These are phyloP conservation scores for Naganishia cerealis DNA, from an alignment of 1,284 basidiomycete species.

Conservation along the genomic window DNA sequence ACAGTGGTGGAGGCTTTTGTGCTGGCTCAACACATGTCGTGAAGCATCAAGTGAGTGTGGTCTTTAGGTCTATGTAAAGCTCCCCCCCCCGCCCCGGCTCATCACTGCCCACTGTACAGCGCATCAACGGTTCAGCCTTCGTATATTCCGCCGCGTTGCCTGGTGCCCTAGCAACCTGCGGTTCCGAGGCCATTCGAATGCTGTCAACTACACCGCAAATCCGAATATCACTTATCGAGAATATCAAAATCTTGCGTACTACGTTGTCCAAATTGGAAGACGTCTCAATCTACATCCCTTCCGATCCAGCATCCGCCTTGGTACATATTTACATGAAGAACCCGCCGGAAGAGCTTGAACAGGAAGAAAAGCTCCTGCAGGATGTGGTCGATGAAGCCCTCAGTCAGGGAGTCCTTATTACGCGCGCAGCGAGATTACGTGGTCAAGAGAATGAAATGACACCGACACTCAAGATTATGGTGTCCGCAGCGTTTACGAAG, in stretches of 20 bases:
- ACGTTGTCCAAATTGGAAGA: slow-evolving; percentile 70
- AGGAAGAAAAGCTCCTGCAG: slow-evolving; percentile 76
- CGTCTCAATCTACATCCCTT: slow-evolving; percentile 78
- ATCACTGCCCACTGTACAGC: slow-evolving; percentile 57
- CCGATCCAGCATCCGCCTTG: slow-evolving; percentile 78
- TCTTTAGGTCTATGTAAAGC: slow-evolving; percentile 13
- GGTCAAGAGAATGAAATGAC: slow-evolving; percentile 81
- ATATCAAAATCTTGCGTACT: slow-evolving; percentile 70
- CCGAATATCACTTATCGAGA: slow-evolving; percentile 74
- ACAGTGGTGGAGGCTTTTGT: slow-evolving; percentile 89
- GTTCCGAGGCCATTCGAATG: slow-evolving; percentile 77
- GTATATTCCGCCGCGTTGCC: slow-evolving; percentile 97
- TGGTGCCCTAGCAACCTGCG: slow-evolving; percentile 80
- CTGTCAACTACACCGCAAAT: slow-evolving; percentile 73
- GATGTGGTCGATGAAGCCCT: slow-evolving; percentile 82
- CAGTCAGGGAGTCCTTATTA: slow-evolving; percentile 75
- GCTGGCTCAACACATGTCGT: slow-evolving; percentile 81
- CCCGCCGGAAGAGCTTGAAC: slow-evolving; percentile 59
- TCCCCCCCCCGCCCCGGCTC: background rate
- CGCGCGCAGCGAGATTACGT: slow-evolving; percentile 73
- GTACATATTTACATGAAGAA: slow-evolving; percentile 75
- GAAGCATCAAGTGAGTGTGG: slow-evolving; percentile 70
- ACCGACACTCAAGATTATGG: slow-evolving; percentile 82
- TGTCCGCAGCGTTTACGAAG: slow-evolving; percentile 73
- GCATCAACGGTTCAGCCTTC: slow-evolving; percentile 93